Percentiles rank a stretch among this genome's conserved stretches.
Evolutionary conservation across 805 yeast species (phyloP).

Genomic region (Sugiyamaella marilandica): DNA sequence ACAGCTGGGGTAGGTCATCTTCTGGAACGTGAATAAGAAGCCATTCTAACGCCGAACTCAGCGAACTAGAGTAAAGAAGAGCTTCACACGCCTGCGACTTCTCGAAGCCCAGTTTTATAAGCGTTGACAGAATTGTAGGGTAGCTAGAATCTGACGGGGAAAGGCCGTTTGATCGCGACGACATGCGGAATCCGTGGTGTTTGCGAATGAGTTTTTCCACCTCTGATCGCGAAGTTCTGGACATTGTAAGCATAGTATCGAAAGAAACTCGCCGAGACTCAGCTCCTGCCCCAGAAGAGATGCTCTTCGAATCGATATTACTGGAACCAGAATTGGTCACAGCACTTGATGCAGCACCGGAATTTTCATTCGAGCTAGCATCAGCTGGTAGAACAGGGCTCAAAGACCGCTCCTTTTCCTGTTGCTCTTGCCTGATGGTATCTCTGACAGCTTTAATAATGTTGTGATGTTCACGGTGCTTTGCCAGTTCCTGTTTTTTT

Average conservation of each 20-base stretch:
- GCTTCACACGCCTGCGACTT: conserved; percentile 68
- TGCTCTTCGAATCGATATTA: neutral
- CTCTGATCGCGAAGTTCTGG: conserved; percentile 54
- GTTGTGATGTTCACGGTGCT: conserved; percentile 16
- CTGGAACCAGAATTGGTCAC: neutral
- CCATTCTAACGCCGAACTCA: conserved; percentile 63
- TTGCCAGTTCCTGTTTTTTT: conserved; percentile 8
- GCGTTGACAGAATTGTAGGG: conserved; percentile 21
- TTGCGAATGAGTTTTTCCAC: conserved; percentile 55
- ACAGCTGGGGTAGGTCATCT: conserved; percentile 71
- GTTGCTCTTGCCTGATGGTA: conserved; percentile 10
- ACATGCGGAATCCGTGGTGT: conserved; percentile 41
- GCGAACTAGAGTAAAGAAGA: conserved; percentile 45
- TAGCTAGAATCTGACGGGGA: conserved; percentile 1
- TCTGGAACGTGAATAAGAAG: conserved; percentile 86
- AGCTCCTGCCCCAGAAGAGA: neutral
- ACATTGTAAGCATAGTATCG: conserved; percentile 50
- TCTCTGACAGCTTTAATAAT: conserved; percentile 21
- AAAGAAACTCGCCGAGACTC: conserved; percentile 26
- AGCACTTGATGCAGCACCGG: neutral
- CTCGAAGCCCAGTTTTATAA: conserved; percentile 61
- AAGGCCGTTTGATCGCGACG: conserved; percentile 8
- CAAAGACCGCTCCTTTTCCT: neutral
- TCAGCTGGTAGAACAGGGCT: neutral
- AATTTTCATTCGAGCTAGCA: neutral